These are phyloP conservation scores for Ophiostoma novo-ulmi DNA, from an alignment of 2,329 filamentous ascomycete genomes.

Conservation along the genomic window DNA sequence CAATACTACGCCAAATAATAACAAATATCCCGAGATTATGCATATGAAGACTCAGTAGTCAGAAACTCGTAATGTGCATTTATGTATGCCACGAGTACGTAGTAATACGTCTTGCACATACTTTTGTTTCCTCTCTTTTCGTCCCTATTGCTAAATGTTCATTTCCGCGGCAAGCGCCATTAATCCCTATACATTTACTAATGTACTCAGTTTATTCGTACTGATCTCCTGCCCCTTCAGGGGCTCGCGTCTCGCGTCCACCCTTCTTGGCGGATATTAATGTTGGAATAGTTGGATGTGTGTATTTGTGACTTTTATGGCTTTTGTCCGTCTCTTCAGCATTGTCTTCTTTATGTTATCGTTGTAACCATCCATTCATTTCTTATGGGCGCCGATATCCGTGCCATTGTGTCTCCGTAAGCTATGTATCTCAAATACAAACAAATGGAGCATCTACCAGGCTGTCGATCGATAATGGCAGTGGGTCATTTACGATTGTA, in stretches of 20 bases:
- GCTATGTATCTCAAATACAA: too few species aligned
- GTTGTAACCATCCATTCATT: too few species aligned
- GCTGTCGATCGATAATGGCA: too few species aligned
- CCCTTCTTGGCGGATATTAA: slow-evolving; percentile 3
- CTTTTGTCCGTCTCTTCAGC: not conserved
- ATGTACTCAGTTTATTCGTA: not conserved
- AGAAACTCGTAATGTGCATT: not conserved
- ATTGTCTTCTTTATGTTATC: too few species aligned
- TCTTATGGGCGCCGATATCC: too few species aligned
- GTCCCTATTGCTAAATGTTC: not conserved
- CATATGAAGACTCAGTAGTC: not conserved
- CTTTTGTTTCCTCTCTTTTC: not conserved
- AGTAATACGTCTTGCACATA: not conserved
- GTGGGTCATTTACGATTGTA: not conserved
- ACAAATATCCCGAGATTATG: not conserved
- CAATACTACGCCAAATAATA: not conserved
- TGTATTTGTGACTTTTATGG: not conserved
- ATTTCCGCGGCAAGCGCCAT: slow-evolving; percentile 14
- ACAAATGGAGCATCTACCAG: too few species aligned
- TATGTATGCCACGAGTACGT: not conserved
- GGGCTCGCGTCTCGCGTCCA: slow-evolving; percentile 12
- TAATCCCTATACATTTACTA: not conserved
- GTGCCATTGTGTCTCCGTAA: too few species aligned
- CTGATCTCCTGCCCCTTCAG: slow-evolving; percentile 9
- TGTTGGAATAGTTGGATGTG: not conserved